Evolutionary conservation across 2,329 filamentous ascomycete species (phyloP).

Genomic region (Talaromyces rugulosus): DNA sequence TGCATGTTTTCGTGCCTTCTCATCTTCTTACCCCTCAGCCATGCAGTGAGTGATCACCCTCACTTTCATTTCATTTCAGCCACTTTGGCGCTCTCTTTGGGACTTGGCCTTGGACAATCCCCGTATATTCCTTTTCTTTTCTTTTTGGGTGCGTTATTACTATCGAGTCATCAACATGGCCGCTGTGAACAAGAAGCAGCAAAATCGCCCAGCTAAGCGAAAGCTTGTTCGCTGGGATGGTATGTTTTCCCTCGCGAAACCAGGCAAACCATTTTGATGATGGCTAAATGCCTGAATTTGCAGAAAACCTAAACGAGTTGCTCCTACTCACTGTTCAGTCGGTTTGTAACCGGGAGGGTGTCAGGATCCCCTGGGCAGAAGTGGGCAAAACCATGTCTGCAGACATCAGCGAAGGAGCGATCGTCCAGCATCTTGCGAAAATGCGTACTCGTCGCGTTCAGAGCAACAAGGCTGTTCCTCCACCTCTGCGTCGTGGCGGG

Average conservation of each 20-base stretch:
- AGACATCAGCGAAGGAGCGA: slow-evolving; percentile 41
- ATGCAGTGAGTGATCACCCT: neutral
- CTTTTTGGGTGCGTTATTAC: neutral
- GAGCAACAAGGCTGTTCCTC: slow-evolving; percentile 33
- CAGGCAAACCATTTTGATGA: neutral
- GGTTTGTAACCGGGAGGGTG: slow-evolving; percentile 31
- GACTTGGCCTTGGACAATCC: neutral
- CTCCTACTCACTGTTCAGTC: slow-evolving; percentile 41
- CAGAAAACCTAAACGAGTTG: slow-evolving; percentile 41
- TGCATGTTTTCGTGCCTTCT: neutral
- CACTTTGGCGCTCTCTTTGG: neutral
- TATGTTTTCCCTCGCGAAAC: slow-evolving; percentile 19
- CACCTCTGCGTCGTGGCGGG: slow-evolving; percentile 34
- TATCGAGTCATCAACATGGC: neutral
- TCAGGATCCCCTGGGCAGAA: slow-evolving; percentile 41
- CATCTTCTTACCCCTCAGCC: neutral
- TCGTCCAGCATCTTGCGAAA: slow-evolving; percentile 45
- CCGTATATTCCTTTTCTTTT: neutral
- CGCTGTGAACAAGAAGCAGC: slow-evolving; percentile 10
- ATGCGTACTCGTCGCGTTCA: slow-evolving; percentile 33
- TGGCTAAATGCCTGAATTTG: neutral
- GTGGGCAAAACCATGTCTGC: slow-evolving; percentile 37
- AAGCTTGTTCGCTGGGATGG: slow-evolving; percentile 41
- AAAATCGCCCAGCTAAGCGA: slow-evolving; percentile 28
- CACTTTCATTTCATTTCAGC: neutral